Percentiles rank a stretch among this genome's conserved stretches.
These are phyloP conservation scores for Cyanophora paradoxa DNA, from an alignment of 78 protist genomes.

Conservation along the genomic window DNA sequence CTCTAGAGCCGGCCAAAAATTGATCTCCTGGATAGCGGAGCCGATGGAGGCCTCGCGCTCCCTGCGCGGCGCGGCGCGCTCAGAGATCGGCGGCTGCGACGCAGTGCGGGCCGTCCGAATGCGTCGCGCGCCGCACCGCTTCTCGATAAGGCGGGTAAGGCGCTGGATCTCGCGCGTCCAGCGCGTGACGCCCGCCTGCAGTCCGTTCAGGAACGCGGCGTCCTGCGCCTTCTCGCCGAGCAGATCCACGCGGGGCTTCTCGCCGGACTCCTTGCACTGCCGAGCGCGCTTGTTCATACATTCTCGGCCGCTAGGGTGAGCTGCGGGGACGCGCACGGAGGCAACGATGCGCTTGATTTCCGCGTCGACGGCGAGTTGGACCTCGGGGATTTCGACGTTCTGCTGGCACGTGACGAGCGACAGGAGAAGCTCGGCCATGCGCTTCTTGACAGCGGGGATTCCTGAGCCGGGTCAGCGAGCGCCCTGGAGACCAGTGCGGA, in stretches of 20 bases:
- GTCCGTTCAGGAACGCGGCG: not conserved
- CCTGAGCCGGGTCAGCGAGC: no score
- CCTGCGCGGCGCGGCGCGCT: slow-evolving; percentile 22
- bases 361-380: slow-evolving; percentile 37
- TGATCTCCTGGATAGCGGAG: slow-evolving; percentile 41
- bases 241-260: not conserved
- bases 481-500: no score
- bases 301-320: not conserved
- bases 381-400: slow-evolving; percentile 61
- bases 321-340: no score
- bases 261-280: slow-evolving; percentile 41
- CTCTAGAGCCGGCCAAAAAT: slow-evolving; percentile 68
- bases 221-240: not conserved
- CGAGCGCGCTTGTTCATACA: slow-evolving; percentile 11
- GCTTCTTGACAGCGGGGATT: slow-evolving; percentile 54
- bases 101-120: no score
- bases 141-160: slow-evolving; percentile 59
- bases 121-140: slow-evolving; percentile 26
- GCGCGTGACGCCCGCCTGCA: slow-evolving; percentile 34
- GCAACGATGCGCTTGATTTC: slow-evolving; percentile 25
- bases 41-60: not conserved
- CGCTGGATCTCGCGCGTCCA: slow-evolving; percentile 66
- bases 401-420: slow-evolving; percentile 59
- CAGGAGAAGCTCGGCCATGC: slow-evolving; percentile 58
- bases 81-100: no score